Evolutionary conservation across 345 rosid species (phyloP).

Genomic region (Adansonia digitata): DNA sequence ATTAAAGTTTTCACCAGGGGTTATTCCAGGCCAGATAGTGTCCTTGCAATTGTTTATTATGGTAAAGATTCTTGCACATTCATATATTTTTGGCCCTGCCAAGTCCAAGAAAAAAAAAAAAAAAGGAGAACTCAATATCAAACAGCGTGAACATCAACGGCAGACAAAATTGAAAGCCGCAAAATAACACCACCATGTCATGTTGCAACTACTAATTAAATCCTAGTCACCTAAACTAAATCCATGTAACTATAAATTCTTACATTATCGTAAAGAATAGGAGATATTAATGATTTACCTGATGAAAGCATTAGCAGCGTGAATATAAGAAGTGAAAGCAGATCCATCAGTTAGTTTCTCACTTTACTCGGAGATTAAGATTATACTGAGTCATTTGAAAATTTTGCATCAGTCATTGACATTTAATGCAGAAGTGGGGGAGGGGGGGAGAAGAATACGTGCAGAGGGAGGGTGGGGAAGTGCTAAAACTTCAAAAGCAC

Average conservation of each 20-base stretch:
- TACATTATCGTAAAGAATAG: background rate
- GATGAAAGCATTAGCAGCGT: constrained; percentile 27
- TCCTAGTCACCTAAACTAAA: background rate
- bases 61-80: constrained; percentile 58
- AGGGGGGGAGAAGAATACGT: constrained; percentile 38
- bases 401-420: background rate
- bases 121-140: background rate
- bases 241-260: background rate
- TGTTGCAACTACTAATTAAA: background rate
- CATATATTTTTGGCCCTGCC: constrained; percentile 37
- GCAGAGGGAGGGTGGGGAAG: constrained; percentile 22
- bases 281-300: constrained; percentile 28
- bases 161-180: no score
- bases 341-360: background rate
- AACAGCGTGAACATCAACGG: no score
- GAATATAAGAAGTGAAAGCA: constrained; percentile 27
- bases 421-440: constrained; percentile 19
- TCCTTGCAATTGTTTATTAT: constrained; percentile 60
- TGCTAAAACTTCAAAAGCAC: background rate
- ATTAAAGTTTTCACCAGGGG: constrained; percentile 46
- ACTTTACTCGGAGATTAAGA: background rate
- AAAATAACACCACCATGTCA: no score
- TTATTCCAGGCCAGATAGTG: constrained; percentile 73
- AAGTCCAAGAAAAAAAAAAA: background rate
- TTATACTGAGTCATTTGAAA: background rate